A percentile compares a stretch with the other conserved stretches of the same genome.
These are phyloP conservation scores for Pterulicium gracile DNA, from an alignment of 1,284 basidiomycete species.

Conservation along the genomic window DNA sequence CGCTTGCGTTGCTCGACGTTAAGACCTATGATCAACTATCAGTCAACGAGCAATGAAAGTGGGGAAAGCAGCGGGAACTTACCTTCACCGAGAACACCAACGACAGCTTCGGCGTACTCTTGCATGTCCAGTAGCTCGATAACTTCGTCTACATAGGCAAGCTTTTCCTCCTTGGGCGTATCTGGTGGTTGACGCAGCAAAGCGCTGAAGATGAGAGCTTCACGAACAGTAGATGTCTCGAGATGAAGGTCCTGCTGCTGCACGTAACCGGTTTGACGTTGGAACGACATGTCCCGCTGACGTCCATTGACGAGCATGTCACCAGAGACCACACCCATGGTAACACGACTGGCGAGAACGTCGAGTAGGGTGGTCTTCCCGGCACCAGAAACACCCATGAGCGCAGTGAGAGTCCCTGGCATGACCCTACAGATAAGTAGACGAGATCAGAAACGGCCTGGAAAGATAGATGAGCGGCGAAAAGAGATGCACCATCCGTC, in stretches of 20 bases:
- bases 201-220: slow-evolving; percentile 77
- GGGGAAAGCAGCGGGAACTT: background rate
- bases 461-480: slow-evolving; percentile 28
- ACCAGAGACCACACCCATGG: slow-evolving; percentile 65
- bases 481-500: slow-evolving; percentile 59
- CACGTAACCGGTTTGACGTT: slow-evolving; percentile 41
- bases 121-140: slow-evolving; percentile 61
- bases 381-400: slow-evolving; percentile 68
- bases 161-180: slow-evolving; percentile 62
- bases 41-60: background rate
- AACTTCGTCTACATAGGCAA: slow-evolving; percentile 56
- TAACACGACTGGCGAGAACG: slow-evolving; percentile 67
- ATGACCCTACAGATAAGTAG: slow-evolving; percentile 36
- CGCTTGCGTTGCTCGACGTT: slow-evolving; percentile 68
- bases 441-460: background rate
- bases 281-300: slow-evolving; percentile 1
- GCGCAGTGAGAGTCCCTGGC: slow-evolving; percentile 60
- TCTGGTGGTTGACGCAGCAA: slow-evolving; percentile 65
- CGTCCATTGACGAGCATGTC: slow-evolving; percentile 70
- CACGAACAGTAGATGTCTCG: slow-evolving; percentile 63
- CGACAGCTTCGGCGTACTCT: slow-evolving; percentile 50
- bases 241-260: slow-evolving; percentile 74
- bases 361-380: slow-evolving; percentile 58
- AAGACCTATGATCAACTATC: background rate
- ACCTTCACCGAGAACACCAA: slow-evolving; percentile 25